phyloP scores from a whole-genome alignment of 192 early-diverging fungal species.

The Chytriomyces hyalinus region DNA sequence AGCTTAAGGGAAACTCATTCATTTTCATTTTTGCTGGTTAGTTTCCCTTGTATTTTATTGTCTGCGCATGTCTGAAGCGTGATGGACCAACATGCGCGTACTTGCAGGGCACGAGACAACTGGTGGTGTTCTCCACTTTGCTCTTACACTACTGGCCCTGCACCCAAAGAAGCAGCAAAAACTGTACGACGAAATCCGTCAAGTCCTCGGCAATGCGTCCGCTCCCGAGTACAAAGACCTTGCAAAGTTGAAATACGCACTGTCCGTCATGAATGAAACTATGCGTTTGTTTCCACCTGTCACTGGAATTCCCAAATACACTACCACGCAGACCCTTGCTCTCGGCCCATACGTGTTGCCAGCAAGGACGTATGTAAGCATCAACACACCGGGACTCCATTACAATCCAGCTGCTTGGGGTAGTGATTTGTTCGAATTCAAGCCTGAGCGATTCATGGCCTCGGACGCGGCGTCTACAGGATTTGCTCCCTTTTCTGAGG shows the following conservation, averaged over 20 bases:
- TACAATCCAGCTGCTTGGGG: constrained; percentile 31
- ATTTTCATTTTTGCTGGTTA: constrained; percentile 61
- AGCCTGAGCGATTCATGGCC: constrained; percentile 18
- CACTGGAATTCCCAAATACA: constrained; percentile 39
- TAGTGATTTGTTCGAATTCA: neutral
- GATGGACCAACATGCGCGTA: neutral
- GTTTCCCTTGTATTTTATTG: neutral
- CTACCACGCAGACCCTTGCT: neutral
- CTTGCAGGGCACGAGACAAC: constrained; percentile 53
- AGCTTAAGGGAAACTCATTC: constrained; percentile 52
- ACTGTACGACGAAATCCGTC: constrained; percentile 45
- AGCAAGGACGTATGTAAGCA: neutral
- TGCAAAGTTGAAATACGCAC: constrained; percentile 24
- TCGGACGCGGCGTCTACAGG: constrained; percentile 1
- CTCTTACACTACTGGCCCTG: constrained; percentile 45
- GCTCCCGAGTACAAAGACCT: constrained; percentile 31
- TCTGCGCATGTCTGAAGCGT: neutral
- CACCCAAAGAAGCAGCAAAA: constrained; percentile 49
- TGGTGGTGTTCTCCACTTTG: constrained; percentile 52
- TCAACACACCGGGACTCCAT: constrained; percentile 20
- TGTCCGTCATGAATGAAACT: constrained; percentile 51
- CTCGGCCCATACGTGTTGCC: constrained; percentile 29
- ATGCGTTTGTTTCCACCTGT: constrained; percentile 45
- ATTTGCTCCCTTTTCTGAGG: constrained; percentile 44
- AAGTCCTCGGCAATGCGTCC: constrained; percentile 10